A percentile compares a stretch with the other conserved stretches of the same genome.
phyloP scores from a whole-genome alignment of 495 filamentous ascomycete genomes.

The Xylaria intraflava region DNA sequence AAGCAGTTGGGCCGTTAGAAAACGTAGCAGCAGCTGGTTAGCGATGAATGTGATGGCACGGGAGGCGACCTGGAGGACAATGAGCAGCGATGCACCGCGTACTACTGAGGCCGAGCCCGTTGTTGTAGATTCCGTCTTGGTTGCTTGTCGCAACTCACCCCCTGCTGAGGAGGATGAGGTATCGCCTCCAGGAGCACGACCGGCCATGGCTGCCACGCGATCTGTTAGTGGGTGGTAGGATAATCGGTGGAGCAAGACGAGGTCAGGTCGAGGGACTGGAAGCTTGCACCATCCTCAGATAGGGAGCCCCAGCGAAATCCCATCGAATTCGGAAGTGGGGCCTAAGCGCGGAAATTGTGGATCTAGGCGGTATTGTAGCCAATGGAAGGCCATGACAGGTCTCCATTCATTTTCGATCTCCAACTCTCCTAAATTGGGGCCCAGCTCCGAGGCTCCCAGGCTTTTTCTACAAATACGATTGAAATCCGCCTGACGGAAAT shows the following conservation, averaged over 20 bases:
- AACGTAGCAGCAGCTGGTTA: conserved; percentile 84
- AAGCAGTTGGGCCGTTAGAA: conserved; percentile 72
- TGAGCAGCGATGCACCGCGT: conserved; percentile 71
- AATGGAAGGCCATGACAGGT: too few species aligned
- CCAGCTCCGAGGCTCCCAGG: too few species aligned
- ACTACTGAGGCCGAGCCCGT: conserved; percentile 31
- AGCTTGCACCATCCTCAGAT: not conserved
- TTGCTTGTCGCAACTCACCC: not conserved
- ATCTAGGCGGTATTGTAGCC: too few species aligned
- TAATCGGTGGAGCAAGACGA: not conserved
- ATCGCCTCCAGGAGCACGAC: not conserved
- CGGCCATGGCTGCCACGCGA: not conserved
- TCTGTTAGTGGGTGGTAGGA: not conserved
- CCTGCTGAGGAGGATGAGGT: not conserved
- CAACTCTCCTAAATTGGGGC: too few species aligned
- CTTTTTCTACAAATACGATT: too few species aligned
- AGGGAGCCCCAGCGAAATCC: too few species aligned
- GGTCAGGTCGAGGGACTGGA: too few species aligned
- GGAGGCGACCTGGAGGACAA: conserved; percentile 76
- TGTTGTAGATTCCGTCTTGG: not conserved
- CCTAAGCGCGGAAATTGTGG: too few species aligned
- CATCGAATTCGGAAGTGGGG: too few species aligned
- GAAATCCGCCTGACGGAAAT: too few species aligned
- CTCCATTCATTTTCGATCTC: too few species aligned
- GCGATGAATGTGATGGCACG: conserved; percentile 81